Evolutionary conservation across 75 land plant species (phyloP), one percentile per base, ranked within the genome.

Genomic region (Selaginella tamariscina): DNA sequence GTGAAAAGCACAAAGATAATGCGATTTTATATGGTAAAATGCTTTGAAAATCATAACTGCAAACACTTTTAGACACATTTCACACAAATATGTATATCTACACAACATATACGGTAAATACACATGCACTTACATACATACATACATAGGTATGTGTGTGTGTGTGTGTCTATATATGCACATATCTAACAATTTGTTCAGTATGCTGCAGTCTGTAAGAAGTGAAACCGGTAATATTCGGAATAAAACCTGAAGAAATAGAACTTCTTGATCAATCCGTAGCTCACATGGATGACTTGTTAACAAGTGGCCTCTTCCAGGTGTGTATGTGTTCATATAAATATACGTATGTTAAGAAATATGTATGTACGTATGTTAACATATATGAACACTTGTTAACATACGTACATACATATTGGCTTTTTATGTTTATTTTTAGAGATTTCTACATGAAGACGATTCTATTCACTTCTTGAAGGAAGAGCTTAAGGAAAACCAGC

Each of bases 121-220:
- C 31, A 32, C 0, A 66, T 24, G 31, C 44, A 23, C 31, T 32
- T 66, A 18, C 8, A 44, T 33, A 2, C 0, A 33, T 44, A 30
- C n/a, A 15, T 64, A 64, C 21, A 2, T 64, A 67, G 64, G 23
- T 2, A 60, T 23, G 1, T 68, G 28, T 22, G 59, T 26, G 49
- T 33, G 24, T 67, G n/a, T n/a, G n/a, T n/a, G n/a, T n/a, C n/a
- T n/a, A n/a, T n/a, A n/a, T n/a, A n/a, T n/a, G n/a, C n/a, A n/a
- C 23, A 5, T 29, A 54, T 32, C 29, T 31, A 54, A 56, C 11
- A 32, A 55, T 9, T 59, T 59, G 5, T 23, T 59, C 21, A 81
- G 82, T 63, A 81, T 81, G 82, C 62, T 81, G 57, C 73, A 74
- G 66, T 75, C 77, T 11, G 82, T 79, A 54, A 74, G 72, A 78